Evolutionary conservation across 805 yeast genomes (phyloP).

Genomic region (Grigorovia humatica): DNA sequence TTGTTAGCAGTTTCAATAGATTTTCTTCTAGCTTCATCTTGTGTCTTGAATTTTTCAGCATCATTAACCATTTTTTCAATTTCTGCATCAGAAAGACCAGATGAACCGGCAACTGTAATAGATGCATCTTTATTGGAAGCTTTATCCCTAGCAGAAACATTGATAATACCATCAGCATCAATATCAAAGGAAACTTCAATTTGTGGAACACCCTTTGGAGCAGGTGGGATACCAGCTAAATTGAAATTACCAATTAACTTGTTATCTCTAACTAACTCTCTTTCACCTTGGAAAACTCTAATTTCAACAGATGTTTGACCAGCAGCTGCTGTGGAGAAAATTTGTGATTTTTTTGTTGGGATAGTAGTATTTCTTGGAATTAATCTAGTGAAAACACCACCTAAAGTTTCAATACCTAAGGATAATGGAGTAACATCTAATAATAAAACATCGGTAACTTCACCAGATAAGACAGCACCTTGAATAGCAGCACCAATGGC

Average conservation of each 20-base stretch:
- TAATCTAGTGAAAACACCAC: constrained; percentile 91
- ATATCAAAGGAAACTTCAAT: constrained; percentile 86
- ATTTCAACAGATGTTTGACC: constrained; percentile 96
- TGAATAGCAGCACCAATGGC: constrained; percentile 97
- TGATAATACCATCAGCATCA: constrained; percentile 95
- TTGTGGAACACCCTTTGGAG: constrained; percentile 78
- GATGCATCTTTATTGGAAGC: constrained; percentile 90
- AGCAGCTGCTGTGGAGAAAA: constrained; percentile 91
- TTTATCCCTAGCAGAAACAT: constrained; percentile 89
- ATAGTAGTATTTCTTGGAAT: constrained; percentile 89
- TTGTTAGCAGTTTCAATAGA: constrained; percentile 70
- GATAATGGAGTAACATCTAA: constrained; percentile 84
- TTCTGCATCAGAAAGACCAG: constrained; percentile 84
- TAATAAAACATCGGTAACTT: constrained; percentile 81
- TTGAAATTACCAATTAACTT: constrained; percentile 96
- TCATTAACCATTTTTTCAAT: constrained; percentile 85
- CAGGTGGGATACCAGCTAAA: constrained; percentile 80
- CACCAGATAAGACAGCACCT: constrained; percentile 94
- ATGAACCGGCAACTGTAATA: constrained; percentile 92
- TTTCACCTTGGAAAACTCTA: constrained; percentile 98
- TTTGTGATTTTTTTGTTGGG: constrained; percentile 93
- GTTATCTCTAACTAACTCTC: constrained; percentile 96
- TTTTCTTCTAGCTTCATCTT: constrained; percentile 79
- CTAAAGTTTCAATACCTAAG: constrained; percentile 93
- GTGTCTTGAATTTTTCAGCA: constrained; percentile 80